Evolutionary conservation across 2,329 filamentous ascomycete species (phyloP), one percentile per base, ranked within the genome.

Genomic region (Samsoniella hepiali): DNA sequence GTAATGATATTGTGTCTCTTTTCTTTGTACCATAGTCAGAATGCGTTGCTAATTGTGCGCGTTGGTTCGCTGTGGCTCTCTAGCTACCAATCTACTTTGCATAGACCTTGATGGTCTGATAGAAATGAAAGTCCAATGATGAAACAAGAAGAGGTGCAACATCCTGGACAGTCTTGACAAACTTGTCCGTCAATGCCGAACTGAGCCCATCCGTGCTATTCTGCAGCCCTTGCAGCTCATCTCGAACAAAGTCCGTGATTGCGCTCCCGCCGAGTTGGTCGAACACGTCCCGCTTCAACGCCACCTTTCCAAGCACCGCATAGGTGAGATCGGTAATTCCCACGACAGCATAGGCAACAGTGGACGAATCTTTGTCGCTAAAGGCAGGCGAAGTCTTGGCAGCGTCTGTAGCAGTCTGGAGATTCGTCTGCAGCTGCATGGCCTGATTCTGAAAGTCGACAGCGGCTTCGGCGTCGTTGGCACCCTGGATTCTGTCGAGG

Each of bases 371-470:
- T 1, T 47, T 4, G 40, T 62, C 49, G 38, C 6, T 44, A 11
- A 62, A 55, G 10, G 34, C 17, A 3, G 49, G 10, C 11, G 59
- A 62, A 27, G 15, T 44, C 38, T 55, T 55, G 40, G 29, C 51
- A 5, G 59, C 27, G 59, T 56, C 51, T 32, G 59, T 56, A 9
- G 40, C 50, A 3, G 40, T 55, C 31, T 55, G 29, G 7, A 62
- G 36, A 10, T 62, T 29, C 7, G 36, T 45, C 11, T 45, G 42
- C 22, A 62, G 50, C 27, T 62, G 9, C 15, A 40, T 56, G 5
- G 59, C 59, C 42, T 62, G 27, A 42, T 62, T 62, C 38, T 62
- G 59, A 22, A 62, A 62, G 13, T 55, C 50, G 2, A 55, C 40
- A 7, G 59, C 59, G 11, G 49, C 50, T 15, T 62, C 36, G 5